Base-by-base conservation (phyloP, 1,139 yeast genomes). In the Lodderomyces metapsilosis region DNA sequence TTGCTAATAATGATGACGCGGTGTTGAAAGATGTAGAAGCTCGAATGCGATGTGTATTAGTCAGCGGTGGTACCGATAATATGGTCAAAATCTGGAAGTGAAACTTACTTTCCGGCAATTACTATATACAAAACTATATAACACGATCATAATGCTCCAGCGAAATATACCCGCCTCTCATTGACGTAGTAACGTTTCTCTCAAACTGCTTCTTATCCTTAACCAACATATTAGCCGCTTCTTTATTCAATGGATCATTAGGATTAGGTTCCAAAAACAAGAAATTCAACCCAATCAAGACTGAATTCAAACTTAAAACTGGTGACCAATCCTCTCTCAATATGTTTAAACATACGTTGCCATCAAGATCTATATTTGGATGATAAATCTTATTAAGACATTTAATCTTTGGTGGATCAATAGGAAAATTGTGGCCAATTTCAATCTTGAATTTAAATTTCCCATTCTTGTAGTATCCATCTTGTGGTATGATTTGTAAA, bases 301-400 rank as follows among this genome's bases (percentile, higher is more conserved):
- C 82, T 5, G 92, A 75, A 58, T 85, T 88, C 56, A 92, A 68
- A 49, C 84, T 87, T 52, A 92, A 72, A 2, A 89, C 96, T 0
- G 98, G 98, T 25, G 92, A 82, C 98, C 98, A 92, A 61, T 91
- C 98, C 61, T 89, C 96, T 50, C 98, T 70, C 46, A 92, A 69
- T 35, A 92, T 89, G 59, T 92, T 91, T 46, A 92, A 73, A 57
- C 98, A 92, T 20, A 92, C 87, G 56, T 89, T 91, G 1, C 98
- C 98, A 37, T 86, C 84, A 20, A 80, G 60, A 59, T 91, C 97
- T 49, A 91, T 91, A 57, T 92, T 92, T 13, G 98, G 98, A 59
- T 92, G 98, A 62, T 87, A 92, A 11, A 92, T 87, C 58, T 75
- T 81, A 43, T 82, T 76, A 27, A 71, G 46, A 53, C 95, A 85